Evolutionary conservation across 1,284 basidiomycete species (phyloP).

Genomic region (Heliocybe sulcata): DNA sequence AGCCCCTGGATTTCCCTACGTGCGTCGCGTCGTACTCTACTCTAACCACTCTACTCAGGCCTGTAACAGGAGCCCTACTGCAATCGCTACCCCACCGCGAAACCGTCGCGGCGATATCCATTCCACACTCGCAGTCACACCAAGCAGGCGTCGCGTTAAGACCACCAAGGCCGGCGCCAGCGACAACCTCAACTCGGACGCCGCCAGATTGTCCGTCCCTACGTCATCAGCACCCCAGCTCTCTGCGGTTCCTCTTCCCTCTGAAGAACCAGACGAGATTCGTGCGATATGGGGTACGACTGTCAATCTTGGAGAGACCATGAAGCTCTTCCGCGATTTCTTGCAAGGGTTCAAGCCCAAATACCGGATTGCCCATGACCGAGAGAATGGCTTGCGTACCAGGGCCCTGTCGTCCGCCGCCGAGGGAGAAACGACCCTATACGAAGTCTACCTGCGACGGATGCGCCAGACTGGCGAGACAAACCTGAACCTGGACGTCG

Average conservation of each 20-base stretch:
- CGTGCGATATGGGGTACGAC: constrained; percentile 97
- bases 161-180: constrained; percentile 20
- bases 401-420: constrained; percentile 51
- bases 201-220: constrained; percentile 46
- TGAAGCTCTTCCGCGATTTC: constrained; percentile 88
- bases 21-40: constrained; percentile 21
- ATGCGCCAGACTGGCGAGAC: constrained; percentile 91
- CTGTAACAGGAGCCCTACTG: constrained; percentile 20
- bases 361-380: constrained; percentile 76
- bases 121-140: constrained; percentile 63
- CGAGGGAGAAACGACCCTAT: constrained; percentile 66
- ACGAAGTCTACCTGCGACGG: constrained; percentile 78
- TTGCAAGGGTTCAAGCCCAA: constrained; percentile 91
- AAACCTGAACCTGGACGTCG: constrained; percentile 87
- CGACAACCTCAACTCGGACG: constrained; percentile 50
- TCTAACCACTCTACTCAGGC: constrained; percentile 7
- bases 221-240: constrained; percentile 56
- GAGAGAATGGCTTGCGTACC: constrained; percentile 52
- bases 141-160: constrained; percentile 26
- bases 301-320: constrained; percentile 85
- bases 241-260: constrained; percentile 53
- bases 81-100: constrained; percentile 44
- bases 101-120: constrained; percentile 81
- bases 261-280: constrained; percentile 71
- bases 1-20: constrained; percentile 58